phyloP scores from a whole-genome alignment of 2,329 filamentous ascomycete genomes.

The Fusarium secorum region DNA sequence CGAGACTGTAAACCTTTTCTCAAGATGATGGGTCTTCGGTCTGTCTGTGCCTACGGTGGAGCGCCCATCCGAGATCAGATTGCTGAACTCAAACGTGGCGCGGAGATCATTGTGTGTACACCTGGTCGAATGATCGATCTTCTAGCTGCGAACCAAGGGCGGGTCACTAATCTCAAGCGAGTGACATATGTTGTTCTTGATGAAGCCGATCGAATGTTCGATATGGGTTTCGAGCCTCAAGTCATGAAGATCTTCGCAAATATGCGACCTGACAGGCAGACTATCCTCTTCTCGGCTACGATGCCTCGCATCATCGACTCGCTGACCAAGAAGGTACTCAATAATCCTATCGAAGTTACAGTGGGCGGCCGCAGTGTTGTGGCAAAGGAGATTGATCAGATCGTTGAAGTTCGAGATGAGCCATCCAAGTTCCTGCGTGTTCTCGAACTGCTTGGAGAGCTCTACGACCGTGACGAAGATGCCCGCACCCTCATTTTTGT shows the following conservation, averaged over 20 bases:
- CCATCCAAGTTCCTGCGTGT: slow-evolving; percentile 83
- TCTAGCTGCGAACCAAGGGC: slow-evolving; percentile 89
- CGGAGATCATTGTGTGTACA: slow-evolving; percentile 94
- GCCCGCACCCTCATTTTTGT: slow-evolving; percentile 90
- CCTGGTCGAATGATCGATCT: slow-evolving; percentile 96
- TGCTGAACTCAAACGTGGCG: slow-evolving; percentile 91
- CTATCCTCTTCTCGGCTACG: slow-evolving; percentile 94
- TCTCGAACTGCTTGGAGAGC: slow-evolving; percentile 84
- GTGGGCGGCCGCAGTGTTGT: slow-evolving; percentile 89
- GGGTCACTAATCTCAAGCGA: slow-evolving; percentile 87
- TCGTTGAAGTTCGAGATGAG: slow-evolving; percentile 87
- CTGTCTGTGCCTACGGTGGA: slow-evolving; percentile 93
- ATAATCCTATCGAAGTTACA: slow-evolving; percentile 86
- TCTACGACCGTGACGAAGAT: slow-evolving; percentile 89
- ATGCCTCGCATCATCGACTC: slow-evolving; percentile 94
- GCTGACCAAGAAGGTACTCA: slow-evolving; percentile 86
- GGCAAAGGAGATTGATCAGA: slow-evolving; percentile 91
- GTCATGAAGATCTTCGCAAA: slow-evolving; percentile 96
- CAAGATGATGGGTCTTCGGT: slow-evolving; percentile 82
- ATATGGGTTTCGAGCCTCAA: slow-evolving; percentile 99
- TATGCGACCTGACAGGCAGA: slow-evolving; percentile 90
- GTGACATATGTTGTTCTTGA: slow-evolving; percentile 96
- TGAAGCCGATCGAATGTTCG: slow-evolving; percentile 98
- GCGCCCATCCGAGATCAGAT: slow-evolving; percentile 98
- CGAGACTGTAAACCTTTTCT: slow-evolving; percentile 94